A percentile compares a stretch with the other conserved stretches of the same genome.
Conservation (phyloP, 257 asterid species). For the Pogostemon cablin region DNA sequence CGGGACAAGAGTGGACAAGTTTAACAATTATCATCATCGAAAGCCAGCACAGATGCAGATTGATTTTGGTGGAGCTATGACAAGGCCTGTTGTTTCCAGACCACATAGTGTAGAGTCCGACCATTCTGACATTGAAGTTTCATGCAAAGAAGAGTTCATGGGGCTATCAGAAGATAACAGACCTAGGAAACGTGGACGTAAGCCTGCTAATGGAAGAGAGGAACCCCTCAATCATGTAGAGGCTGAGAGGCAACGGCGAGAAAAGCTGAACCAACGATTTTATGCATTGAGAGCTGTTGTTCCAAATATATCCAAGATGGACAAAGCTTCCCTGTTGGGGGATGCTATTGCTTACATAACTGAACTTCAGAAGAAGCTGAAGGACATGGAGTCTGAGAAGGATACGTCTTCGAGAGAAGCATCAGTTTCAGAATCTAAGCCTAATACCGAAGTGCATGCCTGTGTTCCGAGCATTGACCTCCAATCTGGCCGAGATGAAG, state of each 20-base stretch:
- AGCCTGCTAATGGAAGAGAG: slow-evolving; percentile 90
- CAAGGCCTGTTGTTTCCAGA: slow-evolving; percentile 41
- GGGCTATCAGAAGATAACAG: slow-evolving; percentile 55
- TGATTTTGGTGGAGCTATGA: slow-evolving; percentile 64
- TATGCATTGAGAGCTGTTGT: slow-evolving; percentile 91
- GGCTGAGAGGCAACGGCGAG: slow-evolving; percentile 92
- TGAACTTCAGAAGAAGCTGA: slow-evolving; percentile 82
- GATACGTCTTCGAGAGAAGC: slow-evolving; percentile 49
- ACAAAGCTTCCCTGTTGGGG: slow-evolving; percentile 91
- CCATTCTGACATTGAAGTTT: slow-evolving; percentile 65
- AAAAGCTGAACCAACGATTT: slow-evolving; percentile 87
- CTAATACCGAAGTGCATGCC: slow-evolving; percentile 32
- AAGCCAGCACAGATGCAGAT: slow-evolving; percentile 70
- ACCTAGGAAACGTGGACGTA: slow-evolving; percentile 89
- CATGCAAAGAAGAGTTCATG: slow-evolving; percentile 52
- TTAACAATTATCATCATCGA: slow-evolving; percentile 47
- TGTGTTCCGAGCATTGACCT: slow-evolving; percentile 45
- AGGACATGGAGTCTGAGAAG: slow-evolving; percentile 67
- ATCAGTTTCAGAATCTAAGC: slow-evolving; percentile 40
- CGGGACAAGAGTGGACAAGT: slow-evolving; percentile 46
- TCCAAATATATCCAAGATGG: slow-evolving; percentile 92
- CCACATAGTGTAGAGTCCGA: slow-evolving; percentile 57
- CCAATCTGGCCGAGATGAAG: slow-evolving; percentile 47
- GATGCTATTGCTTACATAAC: slow-evolving; percentile 94
- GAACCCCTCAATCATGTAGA: slow-evolving; percentile 94